These are phyloP conservation scores for Sanghuangporus sanghuang DNA, from an alignment of 1,284 basidiomycete species.

Conservation along the genomic window DNA sequence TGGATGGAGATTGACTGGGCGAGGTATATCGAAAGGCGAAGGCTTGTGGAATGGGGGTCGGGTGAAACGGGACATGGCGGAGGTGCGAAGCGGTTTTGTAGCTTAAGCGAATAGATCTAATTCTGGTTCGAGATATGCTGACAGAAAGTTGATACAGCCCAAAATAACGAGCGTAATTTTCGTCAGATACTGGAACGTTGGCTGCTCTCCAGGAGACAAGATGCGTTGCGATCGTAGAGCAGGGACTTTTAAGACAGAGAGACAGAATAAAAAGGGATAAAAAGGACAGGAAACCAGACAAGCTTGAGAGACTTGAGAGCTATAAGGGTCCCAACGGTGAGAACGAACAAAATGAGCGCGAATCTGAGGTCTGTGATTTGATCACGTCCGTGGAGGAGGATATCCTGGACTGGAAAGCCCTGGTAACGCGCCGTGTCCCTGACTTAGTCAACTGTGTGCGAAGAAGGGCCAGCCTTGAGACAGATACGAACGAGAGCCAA, in stretches of 20 bases:
- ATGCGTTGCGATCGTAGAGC: neutral
- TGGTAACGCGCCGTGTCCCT: neutral
- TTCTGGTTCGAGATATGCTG: neutral
- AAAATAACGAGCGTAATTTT: constrained; percentile 1
- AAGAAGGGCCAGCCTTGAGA: constrained; percentile 11
- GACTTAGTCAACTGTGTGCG: neutral
- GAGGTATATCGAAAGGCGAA: constrained; percentile 44
- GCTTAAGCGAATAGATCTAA: neutral
- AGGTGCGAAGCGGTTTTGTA: neutral
- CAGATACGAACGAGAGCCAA: neutral
- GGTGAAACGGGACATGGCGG: constrained; percentile 43
- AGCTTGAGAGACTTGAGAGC: neutral
- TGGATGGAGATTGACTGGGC: constrained; percentile 35
- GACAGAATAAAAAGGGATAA: neutral
- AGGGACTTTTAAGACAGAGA: neutral
- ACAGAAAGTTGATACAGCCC: neutral
- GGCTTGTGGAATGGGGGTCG: constrained; percentile 44
- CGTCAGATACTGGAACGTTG: neutral
- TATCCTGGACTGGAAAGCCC: neutral
- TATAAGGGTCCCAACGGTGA: neutral
- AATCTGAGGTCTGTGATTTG: constrained; percentile 14
- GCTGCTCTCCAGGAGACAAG: constrained; percentile 13
- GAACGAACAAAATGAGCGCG: constrained; percentile 13
- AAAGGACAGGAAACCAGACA: neutral
- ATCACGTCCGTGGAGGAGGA: constrained; percentile 4